Percentiles rank a stretch among this genome's conserved stretches.
Conservation (phyloP, 148 eudicot species). For the Chenopodium suecicum region DNA sequence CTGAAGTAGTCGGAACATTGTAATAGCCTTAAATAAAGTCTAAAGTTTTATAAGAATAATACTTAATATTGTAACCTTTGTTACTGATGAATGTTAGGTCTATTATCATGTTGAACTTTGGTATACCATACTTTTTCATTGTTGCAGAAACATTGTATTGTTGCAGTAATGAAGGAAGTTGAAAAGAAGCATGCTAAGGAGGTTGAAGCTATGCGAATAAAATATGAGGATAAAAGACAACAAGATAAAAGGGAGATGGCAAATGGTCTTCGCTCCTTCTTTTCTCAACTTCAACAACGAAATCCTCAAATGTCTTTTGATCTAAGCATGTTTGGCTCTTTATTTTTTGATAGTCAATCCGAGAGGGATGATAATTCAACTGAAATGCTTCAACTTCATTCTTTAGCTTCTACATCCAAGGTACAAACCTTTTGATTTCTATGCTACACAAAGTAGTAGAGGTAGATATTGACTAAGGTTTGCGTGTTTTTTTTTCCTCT, state of each 20-base stretch:
- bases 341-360: background rate
- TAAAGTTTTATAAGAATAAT: no score
- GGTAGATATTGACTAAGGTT: no score
- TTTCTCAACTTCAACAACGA: conserved; percentile 1
- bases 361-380: background rate
- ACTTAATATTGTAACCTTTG: no score
- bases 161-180: background rate
- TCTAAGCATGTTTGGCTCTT: conserved; percentile 4
- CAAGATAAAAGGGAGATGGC: background rate
- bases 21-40: no score
- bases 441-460: no score
- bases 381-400: background rate
- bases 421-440: background rate
- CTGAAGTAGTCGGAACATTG: no score
- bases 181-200: conserved; percentile 5
- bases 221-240: conserved; percentile 6
- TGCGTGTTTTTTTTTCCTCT: no score
- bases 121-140: no score
- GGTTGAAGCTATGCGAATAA: background rate
- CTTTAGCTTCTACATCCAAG: background rate
- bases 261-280: background rate
- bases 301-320: conserved; percentile 2
- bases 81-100: no score
- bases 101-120: no score
- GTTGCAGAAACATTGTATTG: no score